Base-by-base conservation (phyloP, 331 rosid genomes). In the Malus hybrid region DNA sequence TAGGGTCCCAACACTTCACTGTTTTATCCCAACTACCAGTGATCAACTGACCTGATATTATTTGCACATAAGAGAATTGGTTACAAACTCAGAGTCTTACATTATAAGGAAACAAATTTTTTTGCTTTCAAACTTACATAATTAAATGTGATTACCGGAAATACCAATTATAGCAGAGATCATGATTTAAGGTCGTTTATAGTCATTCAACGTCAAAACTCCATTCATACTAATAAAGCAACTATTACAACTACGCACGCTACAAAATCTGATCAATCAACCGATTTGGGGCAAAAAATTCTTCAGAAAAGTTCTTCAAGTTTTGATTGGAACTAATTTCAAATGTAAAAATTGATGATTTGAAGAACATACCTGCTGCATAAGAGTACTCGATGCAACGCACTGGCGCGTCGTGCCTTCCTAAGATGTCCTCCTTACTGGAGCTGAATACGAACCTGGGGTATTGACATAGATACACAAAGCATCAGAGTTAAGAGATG, bases 1-100 rank as follows among this genome's bases (percentile, higher is more conserved):
- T 92, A 70, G 99, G 99, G 79, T 95, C 99, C 98, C 99, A 95
- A 69, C 98, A 95, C 83, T 95, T 95, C 2, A 95, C 80, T 79
- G 98, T 95, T 83, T 90, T 95, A 81, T 95, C 99, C 99, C 99
- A 95, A 84, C 99, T 89, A 70, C 97, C 99, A 20, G 97, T 95
- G 70, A 95, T 87, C 86, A 95, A 81, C 83, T 95, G 99, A 71
- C 99, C 99, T 94, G 80, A 36, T 31, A 75, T 65, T 78, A 77
- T 79, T 55, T 18, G 29, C 34, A 77, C 67, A 71, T 16, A 67
- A 6, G 6, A 14, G 9, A 33, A 15, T 11, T 54, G 69, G 62
- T 55, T 62, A 75, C 32, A 60, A 76, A 77, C 15, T 46, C 16
- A 12, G 13, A 44, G 19, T 10, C 6, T 27, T 59, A 11, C 19